phyloP scores from a whole-genome alignment of 768 basidiomycete species.

The Lactifluus subvellereus region DNA sequence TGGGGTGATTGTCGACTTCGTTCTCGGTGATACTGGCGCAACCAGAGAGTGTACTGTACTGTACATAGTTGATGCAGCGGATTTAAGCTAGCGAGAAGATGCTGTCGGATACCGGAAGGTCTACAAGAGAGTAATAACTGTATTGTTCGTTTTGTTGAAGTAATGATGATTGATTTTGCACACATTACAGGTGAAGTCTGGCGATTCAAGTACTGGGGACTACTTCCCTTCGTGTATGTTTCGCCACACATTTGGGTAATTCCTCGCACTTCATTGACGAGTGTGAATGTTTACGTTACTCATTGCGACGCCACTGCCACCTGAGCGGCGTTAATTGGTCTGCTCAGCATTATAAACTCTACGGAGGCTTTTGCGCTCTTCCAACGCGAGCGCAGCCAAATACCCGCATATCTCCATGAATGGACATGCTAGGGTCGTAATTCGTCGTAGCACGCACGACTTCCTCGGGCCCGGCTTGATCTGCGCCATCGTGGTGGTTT shows the following conservation, averaged over 20 bases:
- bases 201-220: slow-evolving; percentile 60
- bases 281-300: slow-evolving; percentile 49
- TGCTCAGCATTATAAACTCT: slow-evolving; percentile 41
- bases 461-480: slow-evolving; percentile 18
- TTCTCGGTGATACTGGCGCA: slow-evolving; percentile 36
- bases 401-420: slow-evolving; percentile 30
- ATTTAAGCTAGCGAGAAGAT: slow-evolving; percentile 45
- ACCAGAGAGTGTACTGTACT: slow-evolving; percentile 26
- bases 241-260: slow-evolving; percentile 2
- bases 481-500: slow-evolving; percentile 19
- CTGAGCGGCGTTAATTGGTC: slow-evolving; percentile 40
- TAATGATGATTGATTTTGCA: too few species aligned
- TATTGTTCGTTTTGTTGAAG: too few species aligned
- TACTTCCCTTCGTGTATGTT: slow-evolving; percentile 46
- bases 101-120: slow-evolving; percentile 27
- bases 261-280: slow-evolving; percentile 7
- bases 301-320: slow-evolving; percentile 40
- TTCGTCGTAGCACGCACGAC: not conserved
- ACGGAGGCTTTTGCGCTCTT: slow-evolving; percentile 36
- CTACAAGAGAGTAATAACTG: too few species aligned
- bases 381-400: slow-evolving; percentile 38
- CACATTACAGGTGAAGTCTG: slow-evolving; percentile 40
- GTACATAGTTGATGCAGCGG: slow-evolving; percentile 45
- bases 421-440: slow-evolving; percentile 18
- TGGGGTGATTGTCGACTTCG: slow-evolving; percentile 30